These are phyloP conservation scores for Metschnikowia borealis DNA, from an alignment of 805 yeast species.

Conservation along the genomic window DNA sequence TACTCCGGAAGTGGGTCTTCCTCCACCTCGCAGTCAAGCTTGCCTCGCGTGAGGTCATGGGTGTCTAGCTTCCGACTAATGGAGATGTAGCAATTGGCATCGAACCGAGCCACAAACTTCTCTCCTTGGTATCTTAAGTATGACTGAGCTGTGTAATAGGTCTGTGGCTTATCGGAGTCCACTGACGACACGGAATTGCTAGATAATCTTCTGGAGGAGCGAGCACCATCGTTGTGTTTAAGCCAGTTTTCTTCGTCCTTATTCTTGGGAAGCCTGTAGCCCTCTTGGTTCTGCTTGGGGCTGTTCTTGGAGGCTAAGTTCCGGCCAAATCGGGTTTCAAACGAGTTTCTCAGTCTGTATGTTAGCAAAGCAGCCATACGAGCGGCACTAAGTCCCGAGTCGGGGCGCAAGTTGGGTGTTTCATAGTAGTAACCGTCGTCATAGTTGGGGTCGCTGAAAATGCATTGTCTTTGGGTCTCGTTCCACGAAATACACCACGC, in stretches of 20 bases:
- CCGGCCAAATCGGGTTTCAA: constrained; percentile 90
- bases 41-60: constrained; percentile 85
- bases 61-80: constrained; percentile 92
- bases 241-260: constrained; percentile 73
- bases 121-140: constrained; percentile 92
- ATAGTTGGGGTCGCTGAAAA: constrained; percentile 92
- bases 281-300: constrained; percentile 16
- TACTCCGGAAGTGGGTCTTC: constrained; percentile 43
- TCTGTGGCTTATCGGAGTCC: constrained; percentile 37
- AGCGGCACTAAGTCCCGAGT: constrained; percentile 87
- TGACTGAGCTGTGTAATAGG: constrained; percentile 90
- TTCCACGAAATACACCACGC: constrained; percentile 99
- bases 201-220: constrained; percentile 10
- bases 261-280: constrained; percentile 41
- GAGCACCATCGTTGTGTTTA: constrained; percentile 82
- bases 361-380: constrained; percentile 95
- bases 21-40: constrained; percentile 37
- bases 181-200: constrained; percentile 14
- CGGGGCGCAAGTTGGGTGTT: constrained; percentile 60
- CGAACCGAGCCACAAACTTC: constrained; percentile 84
- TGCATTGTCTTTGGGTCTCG: constrained; percentile 95
- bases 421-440: constrained; percentile 80
- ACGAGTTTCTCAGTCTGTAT: constrained; percentile 86
- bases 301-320: constrained; percentile 32
- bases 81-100: constrained; percentile 94